These are phyloP conservation scores for Harringtonia aguacate DNA, from an alignment of 2,329 filamentous ascomycete genomes.

Conservation along the genomic window DNA sequence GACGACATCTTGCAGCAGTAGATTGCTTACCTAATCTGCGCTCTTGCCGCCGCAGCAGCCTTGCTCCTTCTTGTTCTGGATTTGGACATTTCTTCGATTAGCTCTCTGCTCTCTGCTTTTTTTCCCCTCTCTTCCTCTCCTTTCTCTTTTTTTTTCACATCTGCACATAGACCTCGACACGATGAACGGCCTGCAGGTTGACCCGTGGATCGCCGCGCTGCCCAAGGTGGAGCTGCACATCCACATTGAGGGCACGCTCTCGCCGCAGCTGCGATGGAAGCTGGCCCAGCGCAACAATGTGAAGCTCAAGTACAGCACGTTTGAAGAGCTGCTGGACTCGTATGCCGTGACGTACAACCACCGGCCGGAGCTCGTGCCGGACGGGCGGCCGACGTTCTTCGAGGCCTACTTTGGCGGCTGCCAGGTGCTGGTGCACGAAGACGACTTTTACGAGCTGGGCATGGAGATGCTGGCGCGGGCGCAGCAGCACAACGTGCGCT, in stretches of 20 bases:
- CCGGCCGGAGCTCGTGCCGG: slow-evolving; percentile 21
- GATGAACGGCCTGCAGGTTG: slow-evolving; percentile 20
- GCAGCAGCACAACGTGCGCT: slow-evolving; percentile 50
- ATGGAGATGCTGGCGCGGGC: slow-evolving; percentile 60
- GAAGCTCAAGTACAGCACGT: slow-evolving; percentile 19
- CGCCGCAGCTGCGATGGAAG: slow-evolving; percentile 27
- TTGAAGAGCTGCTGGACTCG: slow-evolving; percentile 48
- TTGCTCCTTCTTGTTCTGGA: too few species aligned
- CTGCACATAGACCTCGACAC: background rate
- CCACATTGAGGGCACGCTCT: slow-evolving; percentile 35
- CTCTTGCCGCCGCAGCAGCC: too few species aligned
- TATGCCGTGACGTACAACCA: slow-evolving; percentile 46
- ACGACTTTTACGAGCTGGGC: slow-evolving; percentile 61
- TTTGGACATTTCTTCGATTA: background rate
- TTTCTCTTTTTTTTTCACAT: background rate
- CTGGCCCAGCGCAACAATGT: slow-evolving; percentile 27
- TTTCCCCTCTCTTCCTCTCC: background rate
- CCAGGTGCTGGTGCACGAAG: slow-evolving; percentile 50
- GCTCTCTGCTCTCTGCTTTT: background rate
- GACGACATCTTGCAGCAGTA: too few species aligned
- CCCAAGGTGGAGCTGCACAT: slow-evolving; percentile 36
- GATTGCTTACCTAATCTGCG: too few species aligned
- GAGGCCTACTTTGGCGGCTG: slow-evolving; percentile 69
- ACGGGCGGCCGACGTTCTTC: slow-evolving; percentile 38
- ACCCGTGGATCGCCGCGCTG: slow-evolving; percentile 23